Evolutionary conservation across 2,329 filamentous ascomycete species (phyloP), one percentile per base, ranked within the genome.

Genomic region (Ceratocystis diversiconidia): DNA sequence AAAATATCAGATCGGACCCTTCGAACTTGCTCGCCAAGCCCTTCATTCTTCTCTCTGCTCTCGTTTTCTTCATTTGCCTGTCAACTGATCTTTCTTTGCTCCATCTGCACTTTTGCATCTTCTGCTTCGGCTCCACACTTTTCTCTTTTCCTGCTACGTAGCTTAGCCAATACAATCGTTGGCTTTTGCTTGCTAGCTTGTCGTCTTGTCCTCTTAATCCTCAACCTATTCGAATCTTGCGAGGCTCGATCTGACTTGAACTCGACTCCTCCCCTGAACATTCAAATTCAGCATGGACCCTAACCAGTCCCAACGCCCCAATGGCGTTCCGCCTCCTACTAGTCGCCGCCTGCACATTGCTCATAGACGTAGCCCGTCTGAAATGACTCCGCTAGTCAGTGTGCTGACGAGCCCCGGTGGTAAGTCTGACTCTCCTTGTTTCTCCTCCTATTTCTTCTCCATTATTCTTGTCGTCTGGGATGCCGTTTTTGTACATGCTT

Each of bases 361-460:
- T 73, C 92, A 97, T 80, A 88, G 92, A 74, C 87, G 92, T 77
- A 96, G 91, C 79, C 94, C 92, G 70, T 97, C 94, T 71, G 94
- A 97, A 82, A 82, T 97, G 77, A 97, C 92, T 67, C 94, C 92
- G 70, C 80, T 97, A 77, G 95, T 97, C 89, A 95, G 91, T 90
- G 90, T 85, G 90, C 90, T 83, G 76, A 76, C 80, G 70, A 84
- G 82, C 70, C 81, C 82, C 70, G 80, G 79, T 76, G 85, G 84
- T 87, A 79, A 82, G 84, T 82, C 65, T 68, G 30, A 59, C 50
- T 32, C 22, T n/a, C 22, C 22, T 41, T 15, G 10, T 15, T 15
- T 41, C 1, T 25, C 28, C 22, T 32, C 48, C 50, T 55, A n/a
- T 6, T 43, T 61, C 28, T 41, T 50, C 28, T 36, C 43, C 28